Evolutionary conservation across 768 basidiomycete genomes (phyloP), one percentile per base, ranked within the genome.

Genomic region (Boletales sp.): DNA sequence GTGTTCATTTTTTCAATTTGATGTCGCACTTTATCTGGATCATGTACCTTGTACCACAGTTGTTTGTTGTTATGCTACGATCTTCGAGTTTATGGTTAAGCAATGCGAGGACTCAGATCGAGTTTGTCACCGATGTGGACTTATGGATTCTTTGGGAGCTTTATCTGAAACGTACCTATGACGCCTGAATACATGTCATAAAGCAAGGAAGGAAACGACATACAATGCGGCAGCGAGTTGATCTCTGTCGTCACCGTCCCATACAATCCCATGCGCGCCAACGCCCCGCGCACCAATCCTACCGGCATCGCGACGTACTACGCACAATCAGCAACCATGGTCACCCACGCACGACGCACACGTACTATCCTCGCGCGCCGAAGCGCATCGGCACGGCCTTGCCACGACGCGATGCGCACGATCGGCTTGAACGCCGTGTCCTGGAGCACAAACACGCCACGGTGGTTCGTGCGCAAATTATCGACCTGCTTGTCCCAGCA

Each of bases 401-500:
- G 78, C 78, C 85, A 86, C 1, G 90, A 88, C 2, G 92, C 93
- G 37, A 95, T 67, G 34, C 89, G 82, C 4, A 82, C 68, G 37
- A 95, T 81, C 0, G 94, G 90, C 58, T 87, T 92, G 72, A 96
- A 96, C 0, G 82, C 68, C 58, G 93, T 91, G 57, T 96, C 94
- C 68, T 95, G 93, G 2, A 97, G 75, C 4, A 96, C 94, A 55
- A 94, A 96, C 14, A 94, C 84, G 5, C 94, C 94, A 92, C 94
- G 77, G 67, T 95, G 94, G 65, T 97, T 97, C 14, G 94, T 97
- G 40, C 94, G 81, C 50, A 97, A 71, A 66, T 97, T 97, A 61
- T 96, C 94, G 2, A 96, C 90, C 65, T 95, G 94, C 64, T 94
- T 94, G 46, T 93, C 89, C 85, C 90, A 96, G 49, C 87, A 87